Percentiles rank a stretch among this genome's conserved stretches.
These are phyloP conservation scores for Melocanna baccifera DNA, from an alignment of 176 grass and related monocot genomes.

Conservation along the genomic window DNA sequence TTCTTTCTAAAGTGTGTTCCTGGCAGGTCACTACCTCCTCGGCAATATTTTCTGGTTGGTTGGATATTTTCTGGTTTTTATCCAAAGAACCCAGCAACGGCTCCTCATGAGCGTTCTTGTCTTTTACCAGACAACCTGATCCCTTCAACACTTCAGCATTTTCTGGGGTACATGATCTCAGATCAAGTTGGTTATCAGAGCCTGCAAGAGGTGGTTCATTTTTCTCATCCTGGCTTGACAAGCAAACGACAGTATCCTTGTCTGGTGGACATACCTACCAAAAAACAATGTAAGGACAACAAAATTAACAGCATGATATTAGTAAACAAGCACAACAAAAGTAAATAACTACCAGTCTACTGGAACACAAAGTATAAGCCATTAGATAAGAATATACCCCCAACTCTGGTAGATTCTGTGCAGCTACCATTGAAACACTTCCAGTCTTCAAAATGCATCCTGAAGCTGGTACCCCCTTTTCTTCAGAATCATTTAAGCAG, in stretches of 20 bases:
- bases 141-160: not conserved
- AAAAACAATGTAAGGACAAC: constrained; percentile 14
- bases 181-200: constrained; percentile 23
- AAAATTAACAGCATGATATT: constrained; percentile 14
- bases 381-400: constrained; percentile 36
- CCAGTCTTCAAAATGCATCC: constrained; percentile 27
- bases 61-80: constrained; percentile 16
- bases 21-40: not conserved
- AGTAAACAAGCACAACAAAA: constrained; percentile 17
- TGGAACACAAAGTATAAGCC: not conserved
- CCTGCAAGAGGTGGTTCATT: constrained; percentile 6
- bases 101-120: not conserved
- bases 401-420: constrained; percentile 13
- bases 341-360: not conserved
- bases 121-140: constrained; percentile 18
- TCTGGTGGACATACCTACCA: constrained; percentile 11
- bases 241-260: constrained; percentile 12
- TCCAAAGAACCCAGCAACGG: constrained; percentile 11
- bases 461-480: constrained; percentile 29
- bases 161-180: constrained; percentile 9
- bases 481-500: constrained; percentile 41
- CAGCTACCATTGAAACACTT: constrained; percentile 6
- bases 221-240: constrained; percentile 30
- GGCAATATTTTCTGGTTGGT: constrained; percentile 3
- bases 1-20: constrained; percentile 17